Conservation (phyloP, 768 basidiomycete genomes). For the Termitomyces sp. region DNA sequence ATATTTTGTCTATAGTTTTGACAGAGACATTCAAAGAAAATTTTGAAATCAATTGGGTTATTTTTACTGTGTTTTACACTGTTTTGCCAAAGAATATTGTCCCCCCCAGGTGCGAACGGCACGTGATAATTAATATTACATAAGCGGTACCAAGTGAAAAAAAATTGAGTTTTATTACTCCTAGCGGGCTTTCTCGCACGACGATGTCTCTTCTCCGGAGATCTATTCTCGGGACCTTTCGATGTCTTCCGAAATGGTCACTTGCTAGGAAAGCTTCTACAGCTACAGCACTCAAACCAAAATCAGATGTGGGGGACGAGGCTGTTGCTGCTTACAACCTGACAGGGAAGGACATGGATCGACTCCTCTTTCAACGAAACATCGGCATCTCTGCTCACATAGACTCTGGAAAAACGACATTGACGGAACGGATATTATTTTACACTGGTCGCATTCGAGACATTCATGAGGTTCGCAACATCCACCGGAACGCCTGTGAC, state of each 20-base stretch:
- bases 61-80: too few relatives aligned
- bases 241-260: slow-evolving; percentile 3
- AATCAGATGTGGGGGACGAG: slow-evolving; percentile 3
- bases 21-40: too few relatives aligned
- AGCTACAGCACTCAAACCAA: slow-evolving; percentile 36
- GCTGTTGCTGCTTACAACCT: slow-evolving; percentile 37
- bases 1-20: too few relatives aligned
- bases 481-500: slow-evolving; percentile 16
- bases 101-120: too few relatives aligned
- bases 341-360: slow-evolving; percentile 57
- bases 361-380: slow-evolving; percentile 80
- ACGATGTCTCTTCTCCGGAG: slow-evolving; percentile 14
- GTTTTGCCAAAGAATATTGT: too few relatives aligned
- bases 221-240: not conserved
- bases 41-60: too few relatives aligned
- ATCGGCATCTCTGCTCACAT: slow-evolving; percentile 96
- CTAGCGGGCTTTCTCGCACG: not conserved
- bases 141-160: not conserved
- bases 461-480: slow-evolving; percentile 83
- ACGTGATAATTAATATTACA: not conserved
- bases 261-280: slow-evolving; percentile 34
- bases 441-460: slow-evolving; percentile 95
- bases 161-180: not conserved
- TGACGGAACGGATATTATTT: slow-evolving; percentile 93
- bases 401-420: slow-evolving; percentile 95